A percentile compares a stretch with the other conserved stretches of the same genome.
phyloP scores from a whole-genome alignment of 2,329 filamentous ascomycete genomes.

The Zalaria obscura region DNA sequence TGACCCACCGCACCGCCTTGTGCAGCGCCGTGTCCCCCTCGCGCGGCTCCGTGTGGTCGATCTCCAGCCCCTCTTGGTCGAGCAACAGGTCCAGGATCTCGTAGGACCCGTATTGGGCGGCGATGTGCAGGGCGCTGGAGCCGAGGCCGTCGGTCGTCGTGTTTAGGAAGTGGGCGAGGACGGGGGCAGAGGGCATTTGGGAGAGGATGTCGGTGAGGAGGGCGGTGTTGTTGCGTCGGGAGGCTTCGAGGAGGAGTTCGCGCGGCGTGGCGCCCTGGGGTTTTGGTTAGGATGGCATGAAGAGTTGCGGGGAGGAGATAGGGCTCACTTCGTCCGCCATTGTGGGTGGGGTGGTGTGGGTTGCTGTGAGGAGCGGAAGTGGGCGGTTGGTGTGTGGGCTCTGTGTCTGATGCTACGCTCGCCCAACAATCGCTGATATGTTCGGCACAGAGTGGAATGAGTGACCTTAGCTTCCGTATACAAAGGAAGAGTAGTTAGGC shows the following conservation, averaged over 20 bases:
- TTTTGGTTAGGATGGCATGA: background rate
- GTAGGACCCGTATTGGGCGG: conserved; percentile 73
- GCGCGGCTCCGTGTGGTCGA: conserved; percentile 58
- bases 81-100: conserved; percentile 71
- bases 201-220: conserved; percentile 64
- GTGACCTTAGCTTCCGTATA: too few relatives aligned
- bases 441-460: too few relatives aligned
- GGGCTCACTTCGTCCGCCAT: conserved; percentile 8
- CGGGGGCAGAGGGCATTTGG: conserved; percentile 36
- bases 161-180: conserved; percentile 71
- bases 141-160: conserved; percentile 72
- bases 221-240: conserved; percentile 81
- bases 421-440: too few relatives aligned
- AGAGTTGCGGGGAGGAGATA: background rate
- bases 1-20: conserved; percentile 63
- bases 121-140: conserved; percentile 80
- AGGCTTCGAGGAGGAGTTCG: conserved; percentile 84
- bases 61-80: conserved; percentile 73
- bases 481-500: too few relatives aligned
- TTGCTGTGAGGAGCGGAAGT: too few relatives aligned
- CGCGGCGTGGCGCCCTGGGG: conserved; percentile 57
- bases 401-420: too few relatives aligned
- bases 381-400: too few relatives aligned
- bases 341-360: background rate
- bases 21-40: conserved; percentile 71